phyloP scores from a whole-genome alignment of 345 rosid genomes.

The Punica granatum region DNA sequence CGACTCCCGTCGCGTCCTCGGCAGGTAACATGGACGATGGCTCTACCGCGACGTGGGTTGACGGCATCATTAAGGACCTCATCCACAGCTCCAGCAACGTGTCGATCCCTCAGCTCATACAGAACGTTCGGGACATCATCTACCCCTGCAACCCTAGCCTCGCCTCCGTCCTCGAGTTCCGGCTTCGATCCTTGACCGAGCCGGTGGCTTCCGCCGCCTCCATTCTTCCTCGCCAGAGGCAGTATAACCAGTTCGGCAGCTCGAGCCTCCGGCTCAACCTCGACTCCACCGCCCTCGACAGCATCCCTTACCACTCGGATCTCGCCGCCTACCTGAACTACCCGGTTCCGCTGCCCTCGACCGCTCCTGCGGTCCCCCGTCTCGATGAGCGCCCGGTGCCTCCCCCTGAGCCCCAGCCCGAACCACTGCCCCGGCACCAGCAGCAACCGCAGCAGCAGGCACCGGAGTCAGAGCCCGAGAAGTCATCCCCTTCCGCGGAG shows the following conservation, averaged over 20 bases:
- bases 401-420: neutral
- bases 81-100: constrained; percentile 62
- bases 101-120: constrained; percentile 94
- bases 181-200: constrained; percentile 62
- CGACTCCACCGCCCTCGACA: neutral
- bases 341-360: neutral
- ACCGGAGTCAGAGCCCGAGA: constrained; percentile 23
- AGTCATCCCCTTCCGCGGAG: constrained; percentile 43
- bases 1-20: neutral
- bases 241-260: constrained; percentile 2
- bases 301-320: constrained; percentile 1
- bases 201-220: constrained; percentile 13
- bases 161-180: constrained; percentile 70
- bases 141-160: constrained; percentile 93
- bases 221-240: constrained; percentile 12
- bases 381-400: neutral
- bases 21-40: constrained; percentile 24
- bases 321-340: constrained; percentile 1
- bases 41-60: constrained; percentile 77
- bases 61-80: constrained; percentile 80
- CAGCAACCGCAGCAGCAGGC: constrained; percentile 12
- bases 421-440: neutral
- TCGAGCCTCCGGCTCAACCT: constrained; percentile 1
- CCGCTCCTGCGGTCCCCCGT: neutral
- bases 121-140: constrained; percentile 88